Conservation (phyloP, 805 yeast species). For the Saccharomyces cerevisiae region DNA sequence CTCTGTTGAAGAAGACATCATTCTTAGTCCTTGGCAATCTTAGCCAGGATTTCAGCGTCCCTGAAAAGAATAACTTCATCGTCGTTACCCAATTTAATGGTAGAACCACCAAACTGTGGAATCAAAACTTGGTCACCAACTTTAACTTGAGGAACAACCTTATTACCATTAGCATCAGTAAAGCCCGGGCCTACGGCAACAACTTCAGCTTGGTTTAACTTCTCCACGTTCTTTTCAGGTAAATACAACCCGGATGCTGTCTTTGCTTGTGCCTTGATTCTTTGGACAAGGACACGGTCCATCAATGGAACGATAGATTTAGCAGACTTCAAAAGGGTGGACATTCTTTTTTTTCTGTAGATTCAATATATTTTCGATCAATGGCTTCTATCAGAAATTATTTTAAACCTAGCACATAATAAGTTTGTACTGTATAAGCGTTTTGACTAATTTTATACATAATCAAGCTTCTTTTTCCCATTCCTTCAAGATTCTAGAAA, state of each 20-base stretch:
- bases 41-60: constrained; percentile 92
- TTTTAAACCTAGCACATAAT: background rate
- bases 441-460: background rate
- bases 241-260: constrained; percentile 89
- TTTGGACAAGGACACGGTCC: constrained; percentile 94
- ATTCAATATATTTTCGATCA: background rate
- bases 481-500: background rate
- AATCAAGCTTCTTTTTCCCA: background rate
- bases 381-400: background rate
- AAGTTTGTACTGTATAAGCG: background rate
- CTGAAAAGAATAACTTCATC: constrained; percentile 70
- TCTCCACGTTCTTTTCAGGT: constrained; percentile 94
- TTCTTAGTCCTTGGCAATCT: constrained; percentile 36
- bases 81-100: constrained; percentile 81
- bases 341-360: constrained; percentile 23
- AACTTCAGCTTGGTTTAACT: constrained; percentile 85
- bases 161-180: constrained; percentile 64
- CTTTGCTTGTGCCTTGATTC: constrained; percentile 82
- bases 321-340: constrained; percentile 68
- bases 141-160: constrained; percentile 64
- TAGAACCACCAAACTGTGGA: constrained; percentile 89
- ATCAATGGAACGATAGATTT: constrained; percentile 84
- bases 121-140: constrained; percentile 92
- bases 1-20: background rate
- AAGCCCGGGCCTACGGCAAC: constrained; percentile 94